Evolutionary conservation across 2,329 filamentous ascomycete genomes (phyloP), one percentile per base, ranked within the genome.

Genomic region (Zasmidium cellare): DNA sequence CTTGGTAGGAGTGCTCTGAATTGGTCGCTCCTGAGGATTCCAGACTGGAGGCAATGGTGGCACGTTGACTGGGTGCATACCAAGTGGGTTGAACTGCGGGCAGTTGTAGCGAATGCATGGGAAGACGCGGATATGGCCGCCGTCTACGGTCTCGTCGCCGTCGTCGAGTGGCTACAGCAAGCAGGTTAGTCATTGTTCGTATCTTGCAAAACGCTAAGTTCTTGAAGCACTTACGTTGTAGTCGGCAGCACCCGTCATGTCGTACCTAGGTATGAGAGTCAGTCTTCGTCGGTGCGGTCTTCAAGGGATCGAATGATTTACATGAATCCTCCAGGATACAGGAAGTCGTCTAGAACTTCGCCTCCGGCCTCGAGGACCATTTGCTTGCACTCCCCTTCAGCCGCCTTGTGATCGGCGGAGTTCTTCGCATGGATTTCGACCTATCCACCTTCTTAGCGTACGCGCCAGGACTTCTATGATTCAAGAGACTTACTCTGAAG

Each of bases 251-350:
- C 20, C 45, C 12, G 31, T 12, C 12, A 44, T 51, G 18, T 28
- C 28, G 7, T 46, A 25, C 11, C 49, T 51, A 24, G 16, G 7
- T 41, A 14, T n/a, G n/a, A 41, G 35, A 5, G 16, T 41, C 35
- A 41, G 35, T 41, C 7, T 41, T 14, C 16, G 7, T 41, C 35
- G 11, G 35, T 14, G 23, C 23, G 49, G 3, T 9, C 9, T 20
- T 20, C 20, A 38, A 9, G 19, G 7, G 49, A n/a, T 60, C 55
- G 6, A 66, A 12, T 38, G 6, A 23, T 16, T 46, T 58, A 67
- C 31, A 65, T 51, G 38, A 65, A 64, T n/a, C 65, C 65, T 38
- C 63, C 63, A 2, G 51, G 61, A 50, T 57, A 67, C 18, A 52
- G 46, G 35, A 60, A 60, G 11, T 63, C 55, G 11, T 41, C 35